Percentiles rank a stretch among this genome's conserved stretches.
These are phyloP conservation scores for Guadua angustifolia DNA, from an alignment of 176 grass and related monocot species.

Conservation along the genomic window DNA sequence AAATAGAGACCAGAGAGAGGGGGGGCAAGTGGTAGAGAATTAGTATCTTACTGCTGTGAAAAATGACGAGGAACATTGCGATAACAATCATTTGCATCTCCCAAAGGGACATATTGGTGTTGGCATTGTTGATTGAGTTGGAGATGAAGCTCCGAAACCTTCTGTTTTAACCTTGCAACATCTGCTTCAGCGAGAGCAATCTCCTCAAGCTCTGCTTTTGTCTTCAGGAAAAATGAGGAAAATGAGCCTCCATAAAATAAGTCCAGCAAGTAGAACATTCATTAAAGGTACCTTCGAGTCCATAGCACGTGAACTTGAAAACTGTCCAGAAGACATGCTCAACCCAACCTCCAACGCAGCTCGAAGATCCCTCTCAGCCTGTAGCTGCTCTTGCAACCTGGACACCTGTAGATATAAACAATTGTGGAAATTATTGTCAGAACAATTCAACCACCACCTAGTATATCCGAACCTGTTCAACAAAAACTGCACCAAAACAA, in stretches of 20 bases:
- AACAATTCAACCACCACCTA: slow-evolving; percentile 26
- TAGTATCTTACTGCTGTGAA: slow-evolving; percentile 77
- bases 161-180: slow-evolving; percentile 94
- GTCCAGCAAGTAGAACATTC: slow-evolving; percentile 8
- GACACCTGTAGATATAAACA: slow-evolving; percentile 70
- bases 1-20: neutral
- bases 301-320: slow-evolving; percentile 78
- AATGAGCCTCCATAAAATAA: slow-evolving; percentile 46
- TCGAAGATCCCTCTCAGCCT: slow-evolving; percentile 96
- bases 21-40: neutral
- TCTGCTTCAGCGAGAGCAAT: slow-evolving; percentile 93
- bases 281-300: slow-evolving; percentile 74
- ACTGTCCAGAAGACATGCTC: slow-evolving; percentile 96
- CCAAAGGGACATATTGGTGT: slow-evolving; percentile 72
- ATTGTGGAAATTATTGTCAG: slow-evolving; percentile 24
- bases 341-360: slow-evolving; percentile 95
- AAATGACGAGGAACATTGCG: slow-evolving; percentile 71
- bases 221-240: slow-evolving; percentile 60
- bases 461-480: slow-evolving; percentile 26
- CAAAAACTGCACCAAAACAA: slow-evolving; percentile 21
- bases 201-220: slow-evolving; percentile 93
- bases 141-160: slow-evolving; percentile 94
- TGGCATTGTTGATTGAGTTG: slow-evolving; percentile 94
- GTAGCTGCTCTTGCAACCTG: slow-evolving; percentile 98
- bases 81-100: slow-evolving; percentile 61